A percentile compares a stretch with the other conserved stretches of the same genome.
phyloP scores from a whole-genome alignment of 2,329 filamentous ascomycete genomes.

The Teratosphaeriaceae sp. region DNA sequence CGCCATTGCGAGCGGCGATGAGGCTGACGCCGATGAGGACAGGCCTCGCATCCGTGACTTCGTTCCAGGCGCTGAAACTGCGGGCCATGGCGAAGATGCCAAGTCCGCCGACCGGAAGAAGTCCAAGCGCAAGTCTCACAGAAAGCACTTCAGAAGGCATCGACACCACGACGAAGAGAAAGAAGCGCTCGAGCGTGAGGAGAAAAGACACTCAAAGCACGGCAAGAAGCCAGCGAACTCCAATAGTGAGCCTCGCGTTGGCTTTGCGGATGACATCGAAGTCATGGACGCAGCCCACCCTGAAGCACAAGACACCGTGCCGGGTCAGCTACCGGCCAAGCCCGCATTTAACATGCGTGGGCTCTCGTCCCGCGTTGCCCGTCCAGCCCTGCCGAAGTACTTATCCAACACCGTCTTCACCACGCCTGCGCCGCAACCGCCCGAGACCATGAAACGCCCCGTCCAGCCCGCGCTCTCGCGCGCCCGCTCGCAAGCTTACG shows the following conservation, averaged over 20 bases:
- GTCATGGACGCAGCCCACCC: slow-evolving; percentile 12
- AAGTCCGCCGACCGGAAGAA: slow-evolving; percentile 30
- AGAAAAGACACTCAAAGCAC: slow-evolving; percentile 11
- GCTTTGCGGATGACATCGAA: slow-evolving; percentile 33
- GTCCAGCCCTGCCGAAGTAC: slow-evolving; percentile 56
- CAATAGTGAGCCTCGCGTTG: slow-evolving; percentile 26
- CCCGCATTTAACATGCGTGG: slow-evolving; percentile 28
- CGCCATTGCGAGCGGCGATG: slow-evolving; percentile 46
- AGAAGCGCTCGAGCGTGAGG: slow-evolving; percentile 26
- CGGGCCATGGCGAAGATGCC: slow-evolving; percentile 17
- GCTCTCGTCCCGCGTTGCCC: slow-evolving; percentile 42
- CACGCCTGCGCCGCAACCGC: slow-evolving; percentile 29
- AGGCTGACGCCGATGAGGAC: slow-evolving; percentile 50
- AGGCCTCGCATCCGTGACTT: slow-evolving; percentile 43
- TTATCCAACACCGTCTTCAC: slow-evolving; percentile 66
- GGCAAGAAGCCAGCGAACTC: background rate
- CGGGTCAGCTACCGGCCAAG: slow-evolving; percentile 13
- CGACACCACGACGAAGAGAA: slow-evolving; percentile 33
- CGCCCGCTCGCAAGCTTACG: slow-evolving; percentile 14
- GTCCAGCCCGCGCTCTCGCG: slow-evolving; percentile 1
- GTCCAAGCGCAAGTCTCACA: slow-evolving; percentile 24
- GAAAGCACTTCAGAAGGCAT: slow-evolving; percentile 37
- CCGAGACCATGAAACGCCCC: slow-evolving; percentile 7
- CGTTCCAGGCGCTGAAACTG: slow-evolving; percentile 25
- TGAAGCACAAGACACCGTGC: slow-evolving; percentile 1